A percentile compares a stretch with the other conserved stretches of the same genome.
phyloP scores from a whole-genome alignment of 345 rosid species.

The Hypericum perforatum region DNA sequence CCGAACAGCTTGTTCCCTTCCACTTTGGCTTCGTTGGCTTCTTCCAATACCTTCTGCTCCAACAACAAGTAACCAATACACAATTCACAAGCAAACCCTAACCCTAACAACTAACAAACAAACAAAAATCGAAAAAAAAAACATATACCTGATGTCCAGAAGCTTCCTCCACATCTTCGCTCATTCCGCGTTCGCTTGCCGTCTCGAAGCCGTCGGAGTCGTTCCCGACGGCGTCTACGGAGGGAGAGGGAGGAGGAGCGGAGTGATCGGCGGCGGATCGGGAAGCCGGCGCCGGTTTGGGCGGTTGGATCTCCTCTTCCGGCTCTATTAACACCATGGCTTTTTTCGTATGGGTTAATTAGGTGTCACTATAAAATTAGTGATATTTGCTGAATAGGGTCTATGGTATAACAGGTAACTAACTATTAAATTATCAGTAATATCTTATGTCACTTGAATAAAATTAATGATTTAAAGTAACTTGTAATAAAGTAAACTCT shows the following conservation, averaged over 20 bases:
- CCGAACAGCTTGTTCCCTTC: slow-evolving; percentile 74
- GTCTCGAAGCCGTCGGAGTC: slow-evolving; percentile 85
- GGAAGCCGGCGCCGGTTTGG: background rate
- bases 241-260: background rate
- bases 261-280: slow-evolving; percentile 4
- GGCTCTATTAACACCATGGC: slow-evolving; percentile 42
- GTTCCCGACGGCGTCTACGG: slow-evolving; percentile 26
- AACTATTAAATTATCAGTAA: too few species aligned
- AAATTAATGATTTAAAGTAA: too few species aligned
- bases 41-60: slow-evolving; percentile 41
- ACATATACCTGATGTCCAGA: background rate
- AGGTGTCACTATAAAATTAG: too few species aligned
- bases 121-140: background rate
- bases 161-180: slow-evolving; percentile 22
- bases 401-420: too few species aligned
- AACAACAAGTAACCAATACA: background rate
- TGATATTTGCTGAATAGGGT: too few species aligned
- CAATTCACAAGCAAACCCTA: too few species aligned
- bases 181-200: slow-evolving; percentile 69
- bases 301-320: slow-evolving; percentile 8
- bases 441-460: too few species aligned
- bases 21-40: slow-evolving; percentile 60
- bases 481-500: too few species aligned
- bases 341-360: too few species aligned
- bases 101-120: background rate